These are phyloP conservation scores for Salix purpurea DNA, from an alignment of 345 rosid genomes.

Conservation along the genomic window DNA sequence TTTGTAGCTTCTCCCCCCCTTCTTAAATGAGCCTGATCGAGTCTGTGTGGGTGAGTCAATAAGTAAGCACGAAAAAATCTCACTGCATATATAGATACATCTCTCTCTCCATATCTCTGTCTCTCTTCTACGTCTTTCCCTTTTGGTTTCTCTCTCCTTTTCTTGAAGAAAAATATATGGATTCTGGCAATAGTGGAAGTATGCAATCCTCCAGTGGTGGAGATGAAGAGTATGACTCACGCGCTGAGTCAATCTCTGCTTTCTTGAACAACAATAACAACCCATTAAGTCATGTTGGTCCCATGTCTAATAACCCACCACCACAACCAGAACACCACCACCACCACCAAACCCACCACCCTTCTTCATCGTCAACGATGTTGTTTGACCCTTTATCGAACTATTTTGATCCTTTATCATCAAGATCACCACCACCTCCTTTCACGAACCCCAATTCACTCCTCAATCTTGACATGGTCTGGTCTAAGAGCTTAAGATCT, in stretches of 20 bases:
- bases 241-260: constrained; percentile 53
- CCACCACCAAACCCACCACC: constrained; percentile 22
- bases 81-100: background rate
- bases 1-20: constrained; percentile 7
- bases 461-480: constrained; percentile 48
- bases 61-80: background rate
- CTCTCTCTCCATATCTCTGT: constrained; percentile 25
- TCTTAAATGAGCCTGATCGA: constrained; percentile 18
- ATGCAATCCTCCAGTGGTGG: constrained; percentile 78
- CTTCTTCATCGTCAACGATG: constrained; percentile 29
- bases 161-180: constrained; percentile 35
- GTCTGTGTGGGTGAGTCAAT: constrained; percentile 8
- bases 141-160: background rate
- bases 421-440: constrained; percentile 22
- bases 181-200: constrained; percentile 75
- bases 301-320: constrained; percentile 25
- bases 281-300: constrained; percentile 18
- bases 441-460: constrained; percentile 32
- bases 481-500: constrained; percentile 51
- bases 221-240: constrained; percentile 77
- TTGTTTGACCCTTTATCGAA: constrained; percentile 50
- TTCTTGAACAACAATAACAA: constrained; percentile 32
- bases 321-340: constrained; percentile 19
- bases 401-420: constrained; percentile 50
- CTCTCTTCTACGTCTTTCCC: constrained; percentile 6